phyloP scores from a whole-genome alignment of 805 yeast genomes.

The Nakazawaea populi region DNA sequence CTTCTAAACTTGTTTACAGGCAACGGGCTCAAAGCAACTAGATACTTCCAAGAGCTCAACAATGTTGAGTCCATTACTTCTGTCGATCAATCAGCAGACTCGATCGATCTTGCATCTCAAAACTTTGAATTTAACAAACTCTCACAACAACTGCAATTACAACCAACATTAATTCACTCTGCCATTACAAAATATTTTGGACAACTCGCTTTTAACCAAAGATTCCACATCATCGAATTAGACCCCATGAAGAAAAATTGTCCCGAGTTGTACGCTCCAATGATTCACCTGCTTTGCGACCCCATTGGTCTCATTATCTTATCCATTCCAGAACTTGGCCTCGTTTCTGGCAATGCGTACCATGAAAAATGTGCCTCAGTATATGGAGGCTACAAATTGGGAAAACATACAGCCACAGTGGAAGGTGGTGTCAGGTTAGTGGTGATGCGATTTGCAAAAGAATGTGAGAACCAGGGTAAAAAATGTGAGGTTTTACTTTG shows the following conservation, averaged over 20 bases:
- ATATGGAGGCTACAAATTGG: conserved; percentile 61
- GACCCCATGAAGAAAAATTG: conserved; percentile 6
- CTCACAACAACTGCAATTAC: conserved; percentile 34
- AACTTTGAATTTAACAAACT: conserved; percentile 59
- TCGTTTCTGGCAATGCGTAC: conserved; percentile 90
- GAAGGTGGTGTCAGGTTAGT: conserved; percentile 90
- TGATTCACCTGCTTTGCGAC: conserved; percentile 71
- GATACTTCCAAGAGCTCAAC: conserved; percentile 90
- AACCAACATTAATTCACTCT: conserved; percentile 68
- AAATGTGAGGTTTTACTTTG: conserved; percentile 77
- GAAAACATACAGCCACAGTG: conserved; percentile 86
- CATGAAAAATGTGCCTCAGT: conserved; percentile 94
- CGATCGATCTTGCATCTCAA: conserved; percentile 46
- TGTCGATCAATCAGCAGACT: conserved; percentile 80
- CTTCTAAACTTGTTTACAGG: conserved; percentile 91
- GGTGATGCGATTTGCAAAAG: conserved; percentile 61
- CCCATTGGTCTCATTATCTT: conserved; percentile 74
- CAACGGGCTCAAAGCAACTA: conserved; percentile 85
- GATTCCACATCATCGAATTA: conserved; percentile 5
- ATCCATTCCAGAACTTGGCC: conserved; percentile 97
- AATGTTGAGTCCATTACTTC: conserved; percentile 71
- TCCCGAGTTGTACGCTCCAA: conserved; percentile 22
- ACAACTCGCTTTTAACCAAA: neutral
- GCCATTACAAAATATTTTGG: conserved; percentile 70
- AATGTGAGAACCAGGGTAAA: conserved; percentile 73